Evolutionary conservation across 2,329 filamentous ascomycete genomes (phyloP).

Genomic region (Trichophyton mentagrophytes): DNA sequence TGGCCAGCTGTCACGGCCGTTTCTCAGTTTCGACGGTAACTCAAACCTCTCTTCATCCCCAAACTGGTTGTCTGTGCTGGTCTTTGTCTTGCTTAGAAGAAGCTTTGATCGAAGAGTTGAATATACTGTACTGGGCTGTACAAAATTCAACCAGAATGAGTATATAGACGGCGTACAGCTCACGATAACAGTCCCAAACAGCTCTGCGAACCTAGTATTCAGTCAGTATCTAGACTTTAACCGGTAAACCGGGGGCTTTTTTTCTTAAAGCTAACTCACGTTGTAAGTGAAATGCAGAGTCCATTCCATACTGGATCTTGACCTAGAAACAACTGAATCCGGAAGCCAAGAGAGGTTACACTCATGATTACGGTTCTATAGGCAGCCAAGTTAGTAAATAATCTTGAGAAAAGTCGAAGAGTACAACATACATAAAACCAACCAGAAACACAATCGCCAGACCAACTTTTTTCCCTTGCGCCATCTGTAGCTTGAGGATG

Average conservation of each 20-base stretch:
- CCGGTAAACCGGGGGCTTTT: too few relatives aligned
- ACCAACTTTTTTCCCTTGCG: not conserved
- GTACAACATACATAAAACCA: not conserved
- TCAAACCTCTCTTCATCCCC: not conserved
- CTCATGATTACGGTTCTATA: not conserved
- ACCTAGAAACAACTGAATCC: not conserved
- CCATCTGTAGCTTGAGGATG: not conserved
- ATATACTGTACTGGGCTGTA: not conserved
- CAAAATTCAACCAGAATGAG: not conserved
- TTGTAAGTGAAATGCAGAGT: not conserved
- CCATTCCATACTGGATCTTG: slow-evolving; percentile 1
- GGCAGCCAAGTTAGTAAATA: not conserved
- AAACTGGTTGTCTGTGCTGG: not conserved
- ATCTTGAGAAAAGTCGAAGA: not conserved
- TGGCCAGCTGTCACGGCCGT: not conserved
- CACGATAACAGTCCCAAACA: not conserved
- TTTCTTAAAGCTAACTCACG: not conserved
- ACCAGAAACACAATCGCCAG: not conserved
- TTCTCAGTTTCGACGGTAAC: not conserved
- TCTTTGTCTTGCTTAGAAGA: not conserved
- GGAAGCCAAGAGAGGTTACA: not conserved
- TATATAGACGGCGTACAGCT: not conserved
- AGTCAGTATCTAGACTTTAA: not conserved
- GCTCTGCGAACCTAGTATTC: not conserved
- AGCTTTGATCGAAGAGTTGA: not conserved